A percentile compares a stretch with the other conserved stretches of the same genome.
Evolutionary conservation across 352 stramenopile species (phyloP).

Genomic region (Phytophthora pisi): DNA sequence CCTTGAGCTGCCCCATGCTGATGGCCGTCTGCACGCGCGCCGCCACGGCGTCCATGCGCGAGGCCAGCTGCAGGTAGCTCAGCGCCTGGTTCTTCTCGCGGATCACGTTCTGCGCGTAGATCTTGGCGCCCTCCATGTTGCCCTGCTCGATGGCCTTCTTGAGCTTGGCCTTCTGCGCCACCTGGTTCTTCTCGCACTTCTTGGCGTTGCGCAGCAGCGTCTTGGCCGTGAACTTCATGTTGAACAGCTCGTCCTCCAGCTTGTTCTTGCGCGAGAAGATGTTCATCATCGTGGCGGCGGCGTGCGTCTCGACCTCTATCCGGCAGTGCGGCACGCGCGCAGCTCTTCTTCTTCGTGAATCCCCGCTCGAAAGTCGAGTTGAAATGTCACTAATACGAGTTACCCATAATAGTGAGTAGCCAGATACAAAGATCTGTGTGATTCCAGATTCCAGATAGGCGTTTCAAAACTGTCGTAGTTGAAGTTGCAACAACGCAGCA

Average conservation of each 20-base stretch:
- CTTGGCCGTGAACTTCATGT: conserved; percentile 92
- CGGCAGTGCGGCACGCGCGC: too few relatives aligned
- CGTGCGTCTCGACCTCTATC: background rate
- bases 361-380: too few relatives aligned
- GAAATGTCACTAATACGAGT: too few relatives aligned
- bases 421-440: too few relatives aligned
- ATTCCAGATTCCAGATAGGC: too few relatives aligned
- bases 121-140: conserved; percentile 97
- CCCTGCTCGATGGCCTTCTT: conserved; percentile 97
- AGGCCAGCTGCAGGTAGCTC: conserved; percentile 96
- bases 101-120: conserved; percentile 95
- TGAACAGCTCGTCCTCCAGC: conserved; percentile 89
- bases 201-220: conserved; percentile 91
- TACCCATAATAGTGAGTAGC: too few relatives aligned
- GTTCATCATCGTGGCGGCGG: conserved; percentile 55
- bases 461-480: too few relatives aligned
- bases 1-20: conserved; percentile 93
- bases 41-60: conserved; percentile 96
- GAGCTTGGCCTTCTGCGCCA: conserved; percentile 93
- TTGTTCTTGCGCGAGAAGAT: conserved; percentile 87
- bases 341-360: too few relatives aligned
- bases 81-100: conserved; percentile 90
- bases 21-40: conserved; percentile 97
- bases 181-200: conserved; percentile 99
- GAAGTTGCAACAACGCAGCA: too few relatives aligned